Evolutionary conservation across 2,329 filamentous ascomycete genomes (phyloP), one percentile per base, ranked within the genome.

Genomic region (Claviceps digitariae): DNA sequence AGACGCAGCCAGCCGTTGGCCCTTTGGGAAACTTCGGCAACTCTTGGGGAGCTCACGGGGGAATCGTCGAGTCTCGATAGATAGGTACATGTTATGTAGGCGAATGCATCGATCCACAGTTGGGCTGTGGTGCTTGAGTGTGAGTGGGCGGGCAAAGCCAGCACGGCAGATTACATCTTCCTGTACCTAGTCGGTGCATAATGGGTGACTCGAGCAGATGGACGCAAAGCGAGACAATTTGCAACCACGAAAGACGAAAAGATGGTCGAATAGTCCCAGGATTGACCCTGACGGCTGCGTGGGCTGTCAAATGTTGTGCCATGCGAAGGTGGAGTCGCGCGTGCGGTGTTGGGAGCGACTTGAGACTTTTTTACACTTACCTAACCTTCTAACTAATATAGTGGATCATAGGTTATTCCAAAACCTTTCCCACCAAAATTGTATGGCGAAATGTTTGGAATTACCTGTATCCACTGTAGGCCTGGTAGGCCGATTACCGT

Each of bases 41-140:
- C 17, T 6, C 17, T n/a, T n/a, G 38, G 4, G 15, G n/a, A 41
- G 12, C 2, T 9, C 17, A 21, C 4, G n/a, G 9, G 9, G 40
- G 9, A 20, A 13, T 40, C 7, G 38, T n/a, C 38, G 38, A n/a
- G 15, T n/a, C 4, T 34, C 31, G 31, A 34, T 13, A 9, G 31
- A 9, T 13, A 34, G 31, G 31, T 34, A 34, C 34, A 38, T 38
- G 17, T 15, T 8, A 38, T 38, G 13, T 38, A 25, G 21, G 4
- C n/a, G 46, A 48, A 48, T 54, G 48, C 52, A 31, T 50, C 23
- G 54, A 54, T 56, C 54, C 54, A 56, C 54, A 56, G 45, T 54
- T 53, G 49, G 52, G 54, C 52, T 46, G 44, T 50, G 31, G 21
- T 55, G 54, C 48, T 49, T 45, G 23, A 21, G n/a, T 5, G 38